Evolutionary conservation across 2,329 filamentous ascomycete species (phyloP), one percentile per base, ranked within the genome.

Genomic region (Calonectria henricotiae): DNA sequence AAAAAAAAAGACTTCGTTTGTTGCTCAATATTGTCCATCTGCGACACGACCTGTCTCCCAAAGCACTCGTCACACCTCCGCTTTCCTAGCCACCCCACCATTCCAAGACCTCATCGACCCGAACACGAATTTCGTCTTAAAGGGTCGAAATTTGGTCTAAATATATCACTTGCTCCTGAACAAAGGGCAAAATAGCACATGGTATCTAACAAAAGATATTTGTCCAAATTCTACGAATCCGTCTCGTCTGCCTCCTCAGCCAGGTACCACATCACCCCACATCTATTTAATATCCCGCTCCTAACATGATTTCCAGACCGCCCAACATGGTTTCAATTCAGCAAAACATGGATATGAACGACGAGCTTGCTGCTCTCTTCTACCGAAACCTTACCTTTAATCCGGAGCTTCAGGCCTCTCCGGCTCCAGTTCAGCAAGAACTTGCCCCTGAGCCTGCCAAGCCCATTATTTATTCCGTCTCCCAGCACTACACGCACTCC

Each of bases 401-500:
- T 72, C 83, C 86, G 5, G 81, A 84, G 62, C 77, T 77, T 8
- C 75, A 78, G 54, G 67, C 69, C 8, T 74, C 67, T 23, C 70
- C 63, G 1, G 63, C 43, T 6, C 51, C 64, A 9, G 64, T 61
- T 17, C 78, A 79, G 67, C 71, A 80, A 43, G 72, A 76, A 37
- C 79, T 69, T 65, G 81, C 79, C 68, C 81, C 81, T 66, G 78
- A 76, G 63, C 77, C 79, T 37, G 72, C 78, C 51, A 82, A 83
- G 67, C 85, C 83, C 58, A 91, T 94, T 72, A 86, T 89, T 72
- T 97, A 96, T 84, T 91, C 88, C 69, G 90, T 93, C 75, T 93
- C 93, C 11, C 92, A 94, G 78, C 94, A 97, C 81, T 97, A 97
- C 81, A 92, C 92, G 73, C 94, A 95, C 79, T 94, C 94, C 9